These are phyloP conservation scores for Bryum argenteum DNA, from an alignment of 225 moss, liverwort and hornwort genomes.

Conservation along the genomic window DNA sequence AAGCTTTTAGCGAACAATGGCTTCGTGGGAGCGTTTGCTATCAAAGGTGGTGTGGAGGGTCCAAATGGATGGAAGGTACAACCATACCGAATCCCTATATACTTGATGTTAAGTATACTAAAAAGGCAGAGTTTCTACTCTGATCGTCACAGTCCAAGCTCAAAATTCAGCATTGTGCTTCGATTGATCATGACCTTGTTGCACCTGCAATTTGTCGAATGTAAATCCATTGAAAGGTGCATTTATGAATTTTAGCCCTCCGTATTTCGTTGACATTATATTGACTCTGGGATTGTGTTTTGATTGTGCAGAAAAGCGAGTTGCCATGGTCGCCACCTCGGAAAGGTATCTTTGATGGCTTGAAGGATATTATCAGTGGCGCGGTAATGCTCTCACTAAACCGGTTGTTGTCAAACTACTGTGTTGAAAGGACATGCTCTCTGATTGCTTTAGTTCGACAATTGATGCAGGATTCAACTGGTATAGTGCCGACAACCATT, in stretches of 20 bases:
- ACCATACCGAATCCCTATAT: not conserved
- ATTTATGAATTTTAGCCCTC: not conserved
- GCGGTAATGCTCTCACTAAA: constrained; percentile 26
- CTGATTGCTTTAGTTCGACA: constrained; percentile 1
- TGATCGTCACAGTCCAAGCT: not conserved
- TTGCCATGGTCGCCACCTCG: constrained; percentile 71
- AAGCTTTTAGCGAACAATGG: constrained; percentile 33
- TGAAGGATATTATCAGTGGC: constrained; percentile 52
- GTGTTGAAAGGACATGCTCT: not conserved
- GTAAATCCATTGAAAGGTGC: not conserved
- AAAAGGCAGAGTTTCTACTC: too few relatives aligned
- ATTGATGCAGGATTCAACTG: constrained; percentile 37
- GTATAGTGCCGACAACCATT: constrained; percentile 37
- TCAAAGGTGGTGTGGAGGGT: constrained; percentile 32
- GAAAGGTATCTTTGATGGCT: constrained; percentile 57
- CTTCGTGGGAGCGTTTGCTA: constrained; percentile 31
- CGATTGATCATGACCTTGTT: not conserved
- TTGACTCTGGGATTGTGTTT: constrained; percentile 11
- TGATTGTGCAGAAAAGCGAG: constrained; percentile 51
- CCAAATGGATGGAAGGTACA: constrained; percentile 68
- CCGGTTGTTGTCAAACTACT: not conserved
- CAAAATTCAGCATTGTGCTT: not conserved
- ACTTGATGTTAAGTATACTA: not conserved
- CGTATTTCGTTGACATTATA: not conserved
- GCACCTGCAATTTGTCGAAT: not conserved